These are phyloP conservation scores for Pyrenophora graminea DNA, from an alignment of 2,329 filamentous ascomycete genomes.

Conservation along the genomic window DNA sequence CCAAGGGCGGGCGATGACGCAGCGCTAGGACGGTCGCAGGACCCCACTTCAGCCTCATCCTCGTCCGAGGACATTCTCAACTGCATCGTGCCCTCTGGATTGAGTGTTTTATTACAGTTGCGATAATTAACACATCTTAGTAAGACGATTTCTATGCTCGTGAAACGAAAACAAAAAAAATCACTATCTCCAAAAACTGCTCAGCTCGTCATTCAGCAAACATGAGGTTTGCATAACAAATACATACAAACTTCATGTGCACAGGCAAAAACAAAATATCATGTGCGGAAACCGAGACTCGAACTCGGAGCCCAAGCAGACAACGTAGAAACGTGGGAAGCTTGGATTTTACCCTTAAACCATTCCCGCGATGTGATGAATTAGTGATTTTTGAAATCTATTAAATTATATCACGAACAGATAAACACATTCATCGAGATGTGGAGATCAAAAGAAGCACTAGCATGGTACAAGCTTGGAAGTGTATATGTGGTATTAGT, in stretches of 20 bases:
- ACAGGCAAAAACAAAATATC: not conserved
- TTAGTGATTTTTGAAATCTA: not conserved
- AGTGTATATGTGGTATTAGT: no score
- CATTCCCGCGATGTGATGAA: conserved; percentile 19
- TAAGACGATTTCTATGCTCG: no score
- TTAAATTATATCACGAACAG: not conserved
- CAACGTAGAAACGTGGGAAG: conserved; percentile 28
- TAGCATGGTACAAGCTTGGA: no score
- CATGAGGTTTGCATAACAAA: not conserved
- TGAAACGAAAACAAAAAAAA: no score
- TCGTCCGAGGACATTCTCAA: not conserved
- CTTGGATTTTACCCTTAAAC: conserved; percentile 41
- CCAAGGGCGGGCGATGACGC: conserved; percentile 22
- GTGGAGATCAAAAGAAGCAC: no score
- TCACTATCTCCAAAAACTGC: not conserved
- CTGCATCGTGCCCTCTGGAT: not conserved
- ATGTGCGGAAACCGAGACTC: conserved; percentile 30
- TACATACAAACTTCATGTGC: not conserved
- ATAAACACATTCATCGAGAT: not conserved
- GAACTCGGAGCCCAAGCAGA: conserved; percentile 34
- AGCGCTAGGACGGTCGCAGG: conserved; percentile 18
- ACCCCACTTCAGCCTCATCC: conserved; percentile 8
- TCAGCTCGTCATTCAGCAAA: no score
- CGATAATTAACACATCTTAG: no score
- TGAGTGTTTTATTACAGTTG: not conserved